These are phyloP conservation scores for Candida xiaguanensis DNA, from an alignment of 805 yeast genomes.

Conservation along the genomic window DNA sequence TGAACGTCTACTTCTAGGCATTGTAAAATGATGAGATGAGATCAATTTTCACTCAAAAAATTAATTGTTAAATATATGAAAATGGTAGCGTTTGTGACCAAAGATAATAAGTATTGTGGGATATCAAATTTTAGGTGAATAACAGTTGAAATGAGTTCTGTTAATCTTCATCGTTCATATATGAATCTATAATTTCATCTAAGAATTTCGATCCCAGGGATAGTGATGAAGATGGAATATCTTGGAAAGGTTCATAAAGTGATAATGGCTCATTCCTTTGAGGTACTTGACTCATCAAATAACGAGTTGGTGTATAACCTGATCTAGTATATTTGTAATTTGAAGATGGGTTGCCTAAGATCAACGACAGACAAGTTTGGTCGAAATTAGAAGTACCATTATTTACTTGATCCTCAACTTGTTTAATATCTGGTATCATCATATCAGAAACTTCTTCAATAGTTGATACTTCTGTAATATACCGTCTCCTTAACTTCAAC, in stretches of 20 bases:
- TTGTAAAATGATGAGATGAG: conserved; percentile 19
- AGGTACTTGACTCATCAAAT: neutral
- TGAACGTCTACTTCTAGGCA: conserved; percentile 98
- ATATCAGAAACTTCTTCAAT: neutral
- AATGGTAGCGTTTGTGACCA: neutral
- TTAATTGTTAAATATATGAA: neutral
- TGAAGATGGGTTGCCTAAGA: neutral
- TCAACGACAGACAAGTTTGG: neutral
- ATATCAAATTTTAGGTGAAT: no score
- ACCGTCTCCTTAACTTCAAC: neutral
- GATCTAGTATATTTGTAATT: neutral
- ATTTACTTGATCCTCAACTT: neutral
- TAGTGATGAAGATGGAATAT: neutral
- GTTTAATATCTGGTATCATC: neutral
- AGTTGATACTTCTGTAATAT: neutral
- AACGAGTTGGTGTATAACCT: neutral
- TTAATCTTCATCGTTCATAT: neutral
- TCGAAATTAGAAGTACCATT: neutral
- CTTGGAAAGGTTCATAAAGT: neutral
- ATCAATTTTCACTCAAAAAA: conserved; percentile 1
- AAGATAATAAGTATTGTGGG: no score
- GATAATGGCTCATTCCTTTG: neutral
- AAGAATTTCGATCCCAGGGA: neutral
- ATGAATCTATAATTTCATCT: neutral
- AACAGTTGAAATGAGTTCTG: no score